Conservation (phyloP, 768 basidiomycete genomes). For the Tulasnella sp. region DNA sequence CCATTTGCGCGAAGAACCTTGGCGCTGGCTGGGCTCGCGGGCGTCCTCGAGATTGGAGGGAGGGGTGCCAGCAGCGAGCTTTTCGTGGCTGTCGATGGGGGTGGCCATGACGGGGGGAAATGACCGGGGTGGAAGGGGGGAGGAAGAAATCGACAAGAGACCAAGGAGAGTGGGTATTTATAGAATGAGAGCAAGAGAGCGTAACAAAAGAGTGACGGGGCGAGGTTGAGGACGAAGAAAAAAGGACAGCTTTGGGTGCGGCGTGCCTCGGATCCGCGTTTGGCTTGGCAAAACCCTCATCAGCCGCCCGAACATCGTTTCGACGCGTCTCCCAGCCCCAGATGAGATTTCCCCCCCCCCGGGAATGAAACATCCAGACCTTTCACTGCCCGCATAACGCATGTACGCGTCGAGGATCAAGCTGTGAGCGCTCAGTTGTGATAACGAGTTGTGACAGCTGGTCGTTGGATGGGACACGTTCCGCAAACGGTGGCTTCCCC, state of each 20-base stretch:
- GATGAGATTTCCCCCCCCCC: no score
- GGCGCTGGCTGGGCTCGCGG: not conserved
- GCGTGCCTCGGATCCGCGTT: not conserved
- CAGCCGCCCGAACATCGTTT: slow-evolving; percentile 1
- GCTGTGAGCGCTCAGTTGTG: no score
- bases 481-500: no score
- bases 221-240: not conserved
- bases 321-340: no score
- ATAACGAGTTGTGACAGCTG: no score
- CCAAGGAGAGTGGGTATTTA: not conserved
- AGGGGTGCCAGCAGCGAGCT: not conserved
- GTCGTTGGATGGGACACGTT: no score
- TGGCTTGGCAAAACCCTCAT: not conserved
- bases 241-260: not conserved
- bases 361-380: no score
- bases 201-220: not conserved
- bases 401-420: not conserved
- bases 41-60: not conserved
- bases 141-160: not conserved
- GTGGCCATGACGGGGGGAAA: not conserved
- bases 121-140: not conserved
- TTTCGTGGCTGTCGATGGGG: not conserved
- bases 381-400: not conserved
- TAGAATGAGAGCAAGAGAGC: not conserved
- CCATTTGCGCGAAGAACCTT: not conserved